A percentile compares a stretch with the other conserved stretches of the same genome.
These are phyloP conservation scores for Fusarium napiforme DNA, from an alignment of 2,329 filamentous ascomycete genomes.

Conservation along the genomic window DNA sequence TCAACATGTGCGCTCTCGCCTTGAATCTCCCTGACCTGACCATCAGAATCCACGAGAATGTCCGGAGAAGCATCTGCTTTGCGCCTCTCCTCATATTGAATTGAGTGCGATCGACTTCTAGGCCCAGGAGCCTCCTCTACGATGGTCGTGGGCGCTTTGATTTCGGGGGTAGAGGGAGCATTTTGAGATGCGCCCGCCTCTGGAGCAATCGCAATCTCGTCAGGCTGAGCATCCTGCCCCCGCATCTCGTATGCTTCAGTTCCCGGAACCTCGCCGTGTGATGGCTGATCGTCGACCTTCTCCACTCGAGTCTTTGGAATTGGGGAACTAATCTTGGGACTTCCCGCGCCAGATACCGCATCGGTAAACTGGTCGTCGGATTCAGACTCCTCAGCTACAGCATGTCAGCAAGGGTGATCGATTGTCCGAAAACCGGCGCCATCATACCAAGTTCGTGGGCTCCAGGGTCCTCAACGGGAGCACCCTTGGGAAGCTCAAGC, in stretches of 20 bases:
- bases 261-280: constrained; percentile 71
- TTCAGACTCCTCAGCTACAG: constrained; percentile 64
- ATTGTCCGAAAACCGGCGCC: neutral
- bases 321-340: constrained; percentile 58
- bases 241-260: constrained; percentile 67
- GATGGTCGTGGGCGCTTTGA: constrained; percentile 60
- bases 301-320: constrained; percentile 70
- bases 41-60: constrained; percentile 59
- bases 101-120: constrained; percentile 54
- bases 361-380: constrained; percentile 78
- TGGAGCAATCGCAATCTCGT: constrained; percentile 66
- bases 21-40: constrained; percentile 49
- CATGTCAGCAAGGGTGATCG: constrained; percentile 39
- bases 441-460: constrained; percentile 67
- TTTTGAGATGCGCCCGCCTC: constrained; percentile 41
- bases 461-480: constrained; percentile 62
- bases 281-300: constrained; percentile 62
- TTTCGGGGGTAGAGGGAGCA: constrained; percentile 33
- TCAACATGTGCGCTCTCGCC: constrained; percentile 38
- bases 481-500: constrained; percentile 49
- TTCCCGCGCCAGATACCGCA: constrained; percentile 65
- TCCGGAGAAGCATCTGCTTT: constrained; percentile 65
- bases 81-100: constrained; percentile 58
- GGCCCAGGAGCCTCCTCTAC: constrained; percentile 63
- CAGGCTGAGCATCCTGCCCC: constrained; percentile 67